Conservation (phyloP, 495 filamentous ascomycete genomes). For the Penicillium samsonianum region DNA sequence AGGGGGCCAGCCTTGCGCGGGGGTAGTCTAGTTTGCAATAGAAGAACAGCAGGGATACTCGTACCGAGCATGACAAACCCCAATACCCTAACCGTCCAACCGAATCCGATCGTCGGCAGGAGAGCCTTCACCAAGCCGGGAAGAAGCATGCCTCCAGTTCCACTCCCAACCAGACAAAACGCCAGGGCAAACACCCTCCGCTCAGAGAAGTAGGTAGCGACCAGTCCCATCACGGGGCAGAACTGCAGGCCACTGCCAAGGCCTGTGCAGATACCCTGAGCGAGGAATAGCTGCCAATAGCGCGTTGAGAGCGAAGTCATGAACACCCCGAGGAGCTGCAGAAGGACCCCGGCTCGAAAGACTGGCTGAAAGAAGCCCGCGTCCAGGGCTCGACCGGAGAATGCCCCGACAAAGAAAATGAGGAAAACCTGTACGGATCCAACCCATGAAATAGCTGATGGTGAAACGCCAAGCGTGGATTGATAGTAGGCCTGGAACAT, state of each 20-base stretch:
- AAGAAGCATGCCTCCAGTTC: not conserved
- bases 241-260: slow-evolving; percentile 39
- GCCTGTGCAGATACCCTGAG: slow-evolving; percentile 41
- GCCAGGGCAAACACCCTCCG: not conserved
- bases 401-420: slow-evolving; percentile 53
- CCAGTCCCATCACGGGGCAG: slow-evolving; percentile 31
- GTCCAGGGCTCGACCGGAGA: slow-evolving; percentile 61
- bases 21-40: slow-evolving; percentile 46
- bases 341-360: slow-evolving; percentile 33
- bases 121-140: not conserved
- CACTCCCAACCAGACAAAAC: not conserved
- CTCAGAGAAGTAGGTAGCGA: slow-evolving; percentile 41
- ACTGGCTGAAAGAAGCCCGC: slow-evolving; percentile 55
- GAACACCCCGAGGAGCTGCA: slow-evolving; percentile 45
- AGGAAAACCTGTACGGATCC: slow-evolving; percentile 57
- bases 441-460: slow-evolving; percentile 51
- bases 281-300: slow-evolving; percentile 39
- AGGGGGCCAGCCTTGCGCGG: slow-evolving; percentile 49
- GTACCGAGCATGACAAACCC: slow-evolving; percentile 65
- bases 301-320: slow-evolving; percentile 39
- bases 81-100: slow-evolving; percentile 65
- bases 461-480: slow-evolving; percentile 26
- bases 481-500: slow-evolving; percentile 36
- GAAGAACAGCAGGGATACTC: not conserved
- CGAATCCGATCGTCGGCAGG: slow-evolving; percentile 55